Evolutionary conservation across 2,329 filamentous ascomycete genomes (phyloP).

Genomic region (Sclerotinia nivalis): DNA sequence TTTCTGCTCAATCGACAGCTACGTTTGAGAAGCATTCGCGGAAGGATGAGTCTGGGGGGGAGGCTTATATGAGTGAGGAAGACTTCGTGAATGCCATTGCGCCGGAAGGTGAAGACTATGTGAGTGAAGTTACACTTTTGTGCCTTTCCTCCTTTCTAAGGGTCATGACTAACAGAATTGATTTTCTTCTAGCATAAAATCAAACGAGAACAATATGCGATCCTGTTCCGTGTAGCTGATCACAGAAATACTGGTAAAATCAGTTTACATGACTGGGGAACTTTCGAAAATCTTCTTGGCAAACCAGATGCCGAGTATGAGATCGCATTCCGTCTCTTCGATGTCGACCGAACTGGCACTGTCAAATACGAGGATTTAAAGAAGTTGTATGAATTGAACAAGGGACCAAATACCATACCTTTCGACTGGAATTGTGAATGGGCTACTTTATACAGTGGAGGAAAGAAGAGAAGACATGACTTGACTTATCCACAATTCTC

Average conservation of each 20-base stretch:
- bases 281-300: slow-evolving; percentile 88
- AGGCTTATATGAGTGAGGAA: slow-evolving; percentile 78
- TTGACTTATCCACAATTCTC: slow-evolving; percentile 97
- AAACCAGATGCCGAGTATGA: slow-evolving; percentile 99
- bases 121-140: slow-evolving; percentile 52
- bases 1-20: slow-evolving; percentile 73
- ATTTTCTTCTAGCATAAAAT: slow-evolving; percentile 79
- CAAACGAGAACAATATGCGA: slow-evolving; percentile 89
- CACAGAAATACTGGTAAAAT: slow-evolving; percentile 71
- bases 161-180: slow-evolving; percentile 31
- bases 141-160: no score
- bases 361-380: slow-evolving; percentile 92
- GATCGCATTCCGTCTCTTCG: slow-evolving; percentile 96
- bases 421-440: slow-evolving; percentile 98
- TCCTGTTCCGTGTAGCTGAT: slow-evolving; percentile 92
- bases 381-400: slow-evolving; percentile 82
- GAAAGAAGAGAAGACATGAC: slow-evolving; percentile 81
- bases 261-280: slow-evolving; percentile 81
- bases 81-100: slow-evolving; percentile 91
- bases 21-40: slow-evolving; percentile 76
- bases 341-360: slow-evolving; percentile 76
- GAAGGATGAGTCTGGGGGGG: slow-evolving; percentile 73
- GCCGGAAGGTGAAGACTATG: slow-evolving; percentile 84
- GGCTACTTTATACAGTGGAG: slow-evolving; percentile 91
- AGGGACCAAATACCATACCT: slow-evolving; percentile 78